Conservation (phyloP, 805 yeast species). For the Nematodospora valgi region DNA sequence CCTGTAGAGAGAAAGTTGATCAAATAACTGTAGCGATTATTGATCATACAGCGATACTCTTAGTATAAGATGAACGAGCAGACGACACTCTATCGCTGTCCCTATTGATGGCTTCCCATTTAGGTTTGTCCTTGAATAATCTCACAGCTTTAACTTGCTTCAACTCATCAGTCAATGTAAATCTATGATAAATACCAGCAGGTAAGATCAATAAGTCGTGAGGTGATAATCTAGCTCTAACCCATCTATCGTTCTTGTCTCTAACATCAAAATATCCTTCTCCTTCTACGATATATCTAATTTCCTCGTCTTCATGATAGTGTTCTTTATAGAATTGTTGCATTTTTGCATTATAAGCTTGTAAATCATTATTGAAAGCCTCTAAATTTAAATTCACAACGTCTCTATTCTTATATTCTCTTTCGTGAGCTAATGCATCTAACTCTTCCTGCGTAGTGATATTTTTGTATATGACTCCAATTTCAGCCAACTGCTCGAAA, state of each 20-base stretch:
- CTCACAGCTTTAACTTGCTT: constrained; percentile 75
- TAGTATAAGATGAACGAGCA: constrained; percentile 34
- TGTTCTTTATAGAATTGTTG: constrained; percentile 77
- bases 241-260: constrained; percentile 62
- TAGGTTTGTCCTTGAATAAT: constrained; percentile 90
- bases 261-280: constrained; percentile 91
- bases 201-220: constrained; percentile 77
- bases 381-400: constrained; percentile 55
- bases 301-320: constrained; percentile 95
- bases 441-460: constrained; percentile 53
- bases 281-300: constrained; percentile 84
- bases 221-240: constrained; percentile 60
- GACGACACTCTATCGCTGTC: constrained; percentile 39
- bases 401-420: constrained; percentile 81
- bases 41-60: constrained; percentile 22
- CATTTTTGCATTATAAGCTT: constrained; percentile 61
- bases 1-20: too few species aligned
- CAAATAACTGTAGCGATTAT: constrained; percentile 1
- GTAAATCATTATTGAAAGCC: constrained; percentile 56
- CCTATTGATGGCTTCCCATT: constrained; percentile 86
- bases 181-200: constrained; percentile 92
- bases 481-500: constrained; percentile 42
- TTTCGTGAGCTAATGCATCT: constrained; percentile 60
- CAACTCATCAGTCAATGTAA: constrained; percentile 60
- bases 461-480: constrained; percentile 69